Conservation (phyloP, 257 asterid species). For the Catharanthus roseus region DNA sequence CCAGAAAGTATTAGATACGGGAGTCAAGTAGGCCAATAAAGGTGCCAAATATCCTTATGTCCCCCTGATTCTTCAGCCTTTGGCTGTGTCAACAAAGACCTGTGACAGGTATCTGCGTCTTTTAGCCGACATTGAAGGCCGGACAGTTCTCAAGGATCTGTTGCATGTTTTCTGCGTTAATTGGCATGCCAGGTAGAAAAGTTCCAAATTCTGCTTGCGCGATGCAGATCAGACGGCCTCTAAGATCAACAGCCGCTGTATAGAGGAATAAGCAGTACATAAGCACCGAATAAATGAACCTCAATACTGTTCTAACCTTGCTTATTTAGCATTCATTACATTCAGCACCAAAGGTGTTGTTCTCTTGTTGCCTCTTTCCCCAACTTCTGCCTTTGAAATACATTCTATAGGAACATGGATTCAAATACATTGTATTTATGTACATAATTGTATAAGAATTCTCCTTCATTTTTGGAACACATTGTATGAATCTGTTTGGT, state of each 20-base stretch:
- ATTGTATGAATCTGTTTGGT: not conserved
- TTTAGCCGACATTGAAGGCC: not conserved
- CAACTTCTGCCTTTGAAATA: slow-evolving; percentile 3
- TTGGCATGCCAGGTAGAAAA: slow-evolving; percentile 42
- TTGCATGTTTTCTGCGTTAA: slow-evolving; percentile 9
- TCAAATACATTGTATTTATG: not conserved
- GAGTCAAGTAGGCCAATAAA: slow-evolving; percentile 18
- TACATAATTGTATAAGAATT: too few relatives aligned
- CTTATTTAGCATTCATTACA: slow-evolving; percentile 4
- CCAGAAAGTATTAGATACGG: slow-evolving; percentile 29
- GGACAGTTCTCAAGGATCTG: slow-evolving; percentile 2
- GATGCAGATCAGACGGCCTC: slow-evolving; percentile 22
- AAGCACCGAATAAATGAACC: slow-evolving; percentile 8
- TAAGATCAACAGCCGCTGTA: slow-evolving; percentile 21
- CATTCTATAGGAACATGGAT: not conserved
- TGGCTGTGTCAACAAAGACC: not conserved
- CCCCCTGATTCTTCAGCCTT: not conserved
- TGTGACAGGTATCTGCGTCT: not conserved
- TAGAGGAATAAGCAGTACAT: slow-evolving; percentile 19
- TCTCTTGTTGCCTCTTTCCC: not conserved
- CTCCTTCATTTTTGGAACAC: not conserved
- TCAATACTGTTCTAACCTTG: not conserved
- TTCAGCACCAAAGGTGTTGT: slow-evolving; percentile 20
- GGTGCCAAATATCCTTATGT: not conserved
- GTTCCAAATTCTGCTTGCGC: slow-evolving; percentile 36